Conservation (phyloP, 495 filamentous ascomycete species). For the Tuber brumale region DNA sequence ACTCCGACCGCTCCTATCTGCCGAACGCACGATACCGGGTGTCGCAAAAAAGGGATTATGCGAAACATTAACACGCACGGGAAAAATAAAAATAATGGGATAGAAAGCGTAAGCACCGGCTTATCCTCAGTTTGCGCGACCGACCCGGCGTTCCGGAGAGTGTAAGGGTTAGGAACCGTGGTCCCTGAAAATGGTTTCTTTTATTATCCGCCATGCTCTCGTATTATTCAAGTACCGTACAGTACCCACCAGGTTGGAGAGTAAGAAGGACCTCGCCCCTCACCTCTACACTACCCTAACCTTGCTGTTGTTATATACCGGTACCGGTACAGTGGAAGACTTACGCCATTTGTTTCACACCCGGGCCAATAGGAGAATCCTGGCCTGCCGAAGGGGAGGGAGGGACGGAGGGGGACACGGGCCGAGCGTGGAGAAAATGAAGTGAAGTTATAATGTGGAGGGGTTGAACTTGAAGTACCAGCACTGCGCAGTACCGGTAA, state of each 20-base stretch:
- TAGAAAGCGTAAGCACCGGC: neutral
- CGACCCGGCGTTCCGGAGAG: neutral
- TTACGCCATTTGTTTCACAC: constrained; percentile 5
- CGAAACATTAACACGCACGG: neutral
- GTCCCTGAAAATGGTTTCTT: neutral
- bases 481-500: neutral
- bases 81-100: neutral
- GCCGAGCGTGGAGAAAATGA: neutral
- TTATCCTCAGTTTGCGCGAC: neutral
- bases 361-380: neutral
- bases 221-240: neutral
- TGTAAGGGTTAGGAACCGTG: neutral
- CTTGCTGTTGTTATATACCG: neutral
- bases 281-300: neutral
- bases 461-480: neutral
- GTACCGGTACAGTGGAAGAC: neutral
- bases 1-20: neutral
- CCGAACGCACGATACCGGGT: neutral
- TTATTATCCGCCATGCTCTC: neutral
- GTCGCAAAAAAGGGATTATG: neutral
- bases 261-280: neutral
- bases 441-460: neutral
- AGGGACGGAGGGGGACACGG: neutral
- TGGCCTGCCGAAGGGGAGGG: neutral
- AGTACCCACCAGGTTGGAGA: neutral